Evolutionary conservation across 768 basidiomycete genomes (phyloP), one percentile per base, ranked within the genome.

Genomic region (Boletus vinaceobasis): DNA sequence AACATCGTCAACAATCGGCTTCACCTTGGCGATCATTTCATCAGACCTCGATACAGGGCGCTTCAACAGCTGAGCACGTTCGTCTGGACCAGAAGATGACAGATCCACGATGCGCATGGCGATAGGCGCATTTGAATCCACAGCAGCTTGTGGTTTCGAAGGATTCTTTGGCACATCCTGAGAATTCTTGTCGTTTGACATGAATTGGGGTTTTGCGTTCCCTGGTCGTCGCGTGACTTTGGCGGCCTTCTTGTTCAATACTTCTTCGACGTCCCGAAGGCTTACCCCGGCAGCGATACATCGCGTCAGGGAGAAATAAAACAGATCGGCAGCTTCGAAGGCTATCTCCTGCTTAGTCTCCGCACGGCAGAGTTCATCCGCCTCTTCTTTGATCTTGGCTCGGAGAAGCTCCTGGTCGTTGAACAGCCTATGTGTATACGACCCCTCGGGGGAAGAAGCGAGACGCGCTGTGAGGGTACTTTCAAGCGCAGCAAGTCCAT

Each of bases 341-440:
- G 94, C 90, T 15, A 97, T 76, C 31, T 98, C 91, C 45, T 89
- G 85, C 65, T 82, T 82, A 2, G 83, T 82, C 61, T 83, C 76
- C 23, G 92, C 92, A 17, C 79, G 78, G 68, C 93, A 96, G n/a
- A 99, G 80, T 71, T 99, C 97, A 63, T 96, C 91, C 0, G 97
- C 97, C 70, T 99, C 97, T 72, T 99, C 97, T 86, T 90, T 92
- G 60, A 99, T 93, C 77, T 99, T 99, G 48, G 93, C 87, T 43
- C 79, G 82, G 43, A 98, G 76, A n/a, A 99, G 78, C 43, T 79
- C 80, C 5, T 86, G 74, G 67, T 98, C 91, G 40, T 80, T 77
- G 73, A 98, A 97, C 27, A 99, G 74, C 50, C 92, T 77, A 48
- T 80, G 84, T 17, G 97, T 98, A 72, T 99, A 99, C 1, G 91